phyloP scores from a whole-genome alignment of 352 stramenopile genomes.

The Pythium biforme region DNA sequence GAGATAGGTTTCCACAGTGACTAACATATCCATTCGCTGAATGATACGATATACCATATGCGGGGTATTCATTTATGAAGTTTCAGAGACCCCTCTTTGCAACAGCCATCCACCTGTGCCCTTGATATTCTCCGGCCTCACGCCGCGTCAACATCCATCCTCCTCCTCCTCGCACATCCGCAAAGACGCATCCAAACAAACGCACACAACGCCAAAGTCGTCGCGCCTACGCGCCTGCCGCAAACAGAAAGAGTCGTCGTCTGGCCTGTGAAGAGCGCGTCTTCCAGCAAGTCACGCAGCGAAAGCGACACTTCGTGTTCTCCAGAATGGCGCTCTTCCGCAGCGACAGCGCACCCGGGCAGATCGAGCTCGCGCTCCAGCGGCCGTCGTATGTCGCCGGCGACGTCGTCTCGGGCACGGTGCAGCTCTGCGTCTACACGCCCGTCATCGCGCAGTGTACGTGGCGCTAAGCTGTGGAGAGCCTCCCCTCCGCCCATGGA shows the following conservation, averaged over 20 bases:
- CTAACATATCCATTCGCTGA: not conserved
- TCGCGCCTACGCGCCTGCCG: too few species aligned
- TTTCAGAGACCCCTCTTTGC: constrained; percentile 1
- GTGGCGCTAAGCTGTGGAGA: not conserved
- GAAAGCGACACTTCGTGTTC: too few species aligned
- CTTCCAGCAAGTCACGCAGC: too few species aligned
- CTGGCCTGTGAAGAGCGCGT: too few species aligned
- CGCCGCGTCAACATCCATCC: not conserved
- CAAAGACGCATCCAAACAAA: not conserved
- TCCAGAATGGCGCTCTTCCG: constrained; percentile 4
- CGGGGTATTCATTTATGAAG: not conserved
- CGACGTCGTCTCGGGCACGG: constrained; percentile 49
- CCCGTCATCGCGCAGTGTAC: constrained; percentile 44
- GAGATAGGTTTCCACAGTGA: not conserved
- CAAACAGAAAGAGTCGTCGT: too few species aligned
- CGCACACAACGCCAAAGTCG: constrained; percentile 1
- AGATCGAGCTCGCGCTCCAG: constrained; percentile 15
- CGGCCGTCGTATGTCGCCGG: constrained; percentile 54
- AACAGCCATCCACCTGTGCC: constrained; percentile 9
- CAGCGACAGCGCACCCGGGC: not conserved
- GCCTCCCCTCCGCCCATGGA: too few species aligned
- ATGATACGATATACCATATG: not conserved
- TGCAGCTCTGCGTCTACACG: constrained; percentile 33
- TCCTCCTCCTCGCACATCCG: not conserved
- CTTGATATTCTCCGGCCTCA: constrained; percentile 12